Evolutionary conservation across 78 protist species (phyloP), one percentile per base, ranked within the genome.

Genomic region (Anaeramoeba flamelloides): DNA sequence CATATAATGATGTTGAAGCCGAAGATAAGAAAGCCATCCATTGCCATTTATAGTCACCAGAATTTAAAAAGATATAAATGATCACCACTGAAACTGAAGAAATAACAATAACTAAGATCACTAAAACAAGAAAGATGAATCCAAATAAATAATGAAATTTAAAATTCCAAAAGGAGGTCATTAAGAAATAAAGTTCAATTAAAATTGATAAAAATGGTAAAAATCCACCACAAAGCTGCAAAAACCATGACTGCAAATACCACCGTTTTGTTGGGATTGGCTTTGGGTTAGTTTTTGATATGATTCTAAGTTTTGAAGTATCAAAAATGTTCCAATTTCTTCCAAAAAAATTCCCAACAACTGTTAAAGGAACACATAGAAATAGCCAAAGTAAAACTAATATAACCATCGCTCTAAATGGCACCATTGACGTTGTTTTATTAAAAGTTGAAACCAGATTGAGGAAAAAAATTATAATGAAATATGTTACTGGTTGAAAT

Each of bases 1-100:
- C 91, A 78, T 94, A 92, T 33, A 90, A 32, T 75, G 90, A 92
- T 1, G 97, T 92, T 37, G 88, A 82, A 2, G 92, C 92, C 3
- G 80, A 84, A 2, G 80, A 81, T 69, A 94, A 53, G 3, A 93
- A 86, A 32, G 83, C 79, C 96, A 94, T 90, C 97, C 97, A 94
- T 36, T 84, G 92, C 96, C 95, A 93, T 39, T 94, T 82, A 77
- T 94, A 90, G 84, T 91, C 97, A 87, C 92, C 97, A 17, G 88
- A 4, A 76, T 91, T 92, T 78, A 96, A 87, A 84, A 92, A 95
- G 93, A 93, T 90, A 88, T 96, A 96, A 2, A 95, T 92, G 38
- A 94, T 84, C 37, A 94, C 90, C 17, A 94, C 84, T 17, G 96
- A 89, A 81, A 96, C 88, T 89, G 94, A 96, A 3, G 97, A 77